Percentiles rank a stretch among this genome's conserved stretches.
These are phyloP conservation scores for Sporothrix euskadiensis DNA, from an alignment of 2,329 filamentous ascomycete genomes.

Conservation along the genomic window DNA sequence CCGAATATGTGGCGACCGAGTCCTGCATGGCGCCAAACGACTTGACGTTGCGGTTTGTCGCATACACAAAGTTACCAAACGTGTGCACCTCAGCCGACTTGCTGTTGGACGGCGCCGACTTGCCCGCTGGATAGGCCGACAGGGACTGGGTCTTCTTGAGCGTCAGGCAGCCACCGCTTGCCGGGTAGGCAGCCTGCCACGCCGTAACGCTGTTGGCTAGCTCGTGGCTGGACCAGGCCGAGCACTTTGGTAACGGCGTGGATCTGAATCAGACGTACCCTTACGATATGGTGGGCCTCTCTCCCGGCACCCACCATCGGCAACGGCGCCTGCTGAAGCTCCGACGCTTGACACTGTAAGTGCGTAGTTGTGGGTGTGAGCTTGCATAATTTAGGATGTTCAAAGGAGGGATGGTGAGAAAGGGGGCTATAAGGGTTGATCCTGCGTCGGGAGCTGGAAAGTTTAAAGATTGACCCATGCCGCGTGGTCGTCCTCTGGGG, in stretches of 20 bases:
- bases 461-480: background rate
- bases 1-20: constrained; percentile 55
- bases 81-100: constrained; percentile 59
- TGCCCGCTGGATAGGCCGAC: constrained; percentile 49
- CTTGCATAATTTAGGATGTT: background rate
- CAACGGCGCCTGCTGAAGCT: background rate
- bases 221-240: constrained; percentile 44
- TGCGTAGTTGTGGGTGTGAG: background rate
- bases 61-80: constrained; percentile 57
- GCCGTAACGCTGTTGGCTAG: constrained; percentile 51
- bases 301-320: background rate
- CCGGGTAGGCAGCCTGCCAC: constrained; percentile 51
- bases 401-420: background rate
- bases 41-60: constrained; percentile 62
- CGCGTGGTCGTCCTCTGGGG: background rate
- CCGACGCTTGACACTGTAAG: background rate
- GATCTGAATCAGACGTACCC: constrained; percentile 38
- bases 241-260: constrained; percentile 40
- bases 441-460: background rate
- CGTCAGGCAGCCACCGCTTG: constrained; percentile 45
- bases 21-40: constrained; percentile 57
- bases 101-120: constrained; percentile 46
- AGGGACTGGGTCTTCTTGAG: constrained; percentile 50
- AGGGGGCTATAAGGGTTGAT: background rate
- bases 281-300: constrained; percentile 34